Base-by-base conservation (phyloP, 805 yeast genomes). In the Debaryomyces hansenii region DNA sequence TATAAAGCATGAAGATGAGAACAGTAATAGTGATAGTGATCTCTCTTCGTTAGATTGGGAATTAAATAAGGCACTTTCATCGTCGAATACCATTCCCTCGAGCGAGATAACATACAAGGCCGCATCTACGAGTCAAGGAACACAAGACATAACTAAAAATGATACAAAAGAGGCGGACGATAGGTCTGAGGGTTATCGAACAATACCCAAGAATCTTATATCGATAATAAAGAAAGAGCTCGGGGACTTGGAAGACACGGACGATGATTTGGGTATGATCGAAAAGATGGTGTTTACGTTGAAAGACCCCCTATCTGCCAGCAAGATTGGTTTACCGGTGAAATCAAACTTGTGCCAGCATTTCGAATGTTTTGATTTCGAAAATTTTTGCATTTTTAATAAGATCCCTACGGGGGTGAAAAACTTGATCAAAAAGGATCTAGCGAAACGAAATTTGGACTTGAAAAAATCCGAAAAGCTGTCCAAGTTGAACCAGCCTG, bases 281-380 rank as follows among this genome's bases (percentile, higher is more conserved):
- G 70, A 68, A n/a, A 69, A 64, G 40, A 55, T 70, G 46, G 56
- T 66, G 0, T 72, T 71, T 47, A 58, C 75, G 5, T 51, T 73
- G 28, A 56, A 67, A 37, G 78, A 73, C 48, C 78, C 78, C 3
- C 53, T 69, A n/a, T 59, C 67, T 24, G 70, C 69, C 20, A 62
- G 69, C 31, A 69, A 62, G 45, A 72, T 73, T 33, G 50, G 55
- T 35, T 55, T 73, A 7, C 78, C 78, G 2, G 68, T 73, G 8
- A 73, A 71, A 53, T 63, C 76, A 5, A 49, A 53, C 7, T 45
- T 48, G 0, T 73, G 78, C 50, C 52, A 52, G 27, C 78, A 73
- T 50, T 71, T 72, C 50, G 77, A 70, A 56, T 72, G 77, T 53
- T 73, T 73, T 55, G 78, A 73, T 47, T 69, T 64, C 42, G 70